phyloP scores from a whole-genome alignment of 192 early-diverging fungal species.

The Coemansia sp. region DNA sequence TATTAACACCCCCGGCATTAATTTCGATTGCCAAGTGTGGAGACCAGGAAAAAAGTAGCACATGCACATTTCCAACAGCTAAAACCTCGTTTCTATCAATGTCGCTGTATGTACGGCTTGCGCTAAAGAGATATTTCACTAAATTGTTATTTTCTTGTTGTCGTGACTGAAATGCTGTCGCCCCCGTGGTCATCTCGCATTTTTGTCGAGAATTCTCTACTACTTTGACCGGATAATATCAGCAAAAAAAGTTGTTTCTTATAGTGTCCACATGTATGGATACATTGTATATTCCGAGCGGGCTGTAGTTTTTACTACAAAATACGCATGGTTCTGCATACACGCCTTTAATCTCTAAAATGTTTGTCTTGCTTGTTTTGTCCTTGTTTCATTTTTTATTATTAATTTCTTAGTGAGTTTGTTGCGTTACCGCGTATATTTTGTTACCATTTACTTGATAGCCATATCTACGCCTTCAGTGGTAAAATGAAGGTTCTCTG shows the following conservation, averaged over 20 bases:
- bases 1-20: background rate
- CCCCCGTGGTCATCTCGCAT: background rate
- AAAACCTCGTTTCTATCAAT: background rate
- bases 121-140: background rate
- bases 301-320: background rate
- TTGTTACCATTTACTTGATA: background rate
- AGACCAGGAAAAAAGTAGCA: background rate
- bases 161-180: background rate
- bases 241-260: background rate
- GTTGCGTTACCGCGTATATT: background rate
- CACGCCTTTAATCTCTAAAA: no score
- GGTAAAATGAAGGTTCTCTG: constrained; percentile 13
- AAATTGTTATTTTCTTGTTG: background rate
- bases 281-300: constrained; percentile 11
- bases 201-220: no score
- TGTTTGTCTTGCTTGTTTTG: no score
- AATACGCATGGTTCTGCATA: background rate
- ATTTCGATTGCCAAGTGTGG: background rate
- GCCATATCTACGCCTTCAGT: background rate
- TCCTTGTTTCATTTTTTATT: no score
- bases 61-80: background rate
- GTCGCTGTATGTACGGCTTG: background rate
- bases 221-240: no score
- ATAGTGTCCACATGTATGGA: constrained; percentile 6
- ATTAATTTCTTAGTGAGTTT: background rate